Conservation (phyloP, 169 alveolate genomes). For the Theileria annulata region DNA sequence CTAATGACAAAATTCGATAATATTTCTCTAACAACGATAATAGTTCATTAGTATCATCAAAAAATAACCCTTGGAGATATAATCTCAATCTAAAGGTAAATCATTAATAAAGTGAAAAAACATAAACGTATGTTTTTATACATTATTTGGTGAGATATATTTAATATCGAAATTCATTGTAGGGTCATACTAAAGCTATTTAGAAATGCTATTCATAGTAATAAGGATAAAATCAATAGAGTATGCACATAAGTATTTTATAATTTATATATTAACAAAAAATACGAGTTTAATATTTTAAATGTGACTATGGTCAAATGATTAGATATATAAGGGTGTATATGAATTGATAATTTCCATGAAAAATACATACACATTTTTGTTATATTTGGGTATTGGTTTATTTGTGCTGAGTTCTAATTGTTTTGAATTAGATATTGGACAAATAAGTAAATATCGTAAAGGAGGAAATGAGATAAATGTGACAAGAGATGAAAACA, state of each 20-base stretch:
- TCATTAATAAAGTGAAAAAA: too few relatives aligned
- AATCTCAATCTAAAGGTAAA: background rate
- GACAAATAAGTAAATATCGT: background rate
- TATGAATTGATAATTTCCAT: background rate
- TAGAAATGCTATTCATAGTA: background rate
- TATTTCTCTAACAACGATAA: too few relatives aligned
- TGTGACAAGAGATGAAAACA: background rate
- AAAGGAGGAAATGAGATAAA: background rate
- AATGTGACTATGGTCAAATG: too few relatives aligned
- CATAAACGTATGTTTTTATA: background rate
- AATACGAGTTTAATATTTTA: background rate
- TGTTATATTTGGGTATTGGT: background rate
- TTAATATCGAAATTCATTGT: background rate
- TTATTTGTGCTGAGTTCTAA: background rate
- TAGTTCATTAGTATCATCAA: background rate
- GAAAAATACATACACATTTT: background rate
- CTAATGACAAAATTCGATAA: background rate
- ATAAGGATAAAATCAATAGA: too few relatives aligned
- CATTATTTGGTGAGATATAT: background rate
- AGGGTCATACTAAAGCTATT: background rate
- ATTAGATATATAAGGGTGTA: background rate
- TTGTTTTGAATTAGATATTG: conserved; percentile 7
- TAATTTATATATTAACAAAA: too few relatives aligned
- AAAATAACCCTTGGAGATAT: background rate
- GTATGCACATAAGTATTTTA: too few relatives aligned